Evolutionary conservation across 768 basidiomycete genomes (phyloP).

Genomic region (Mycena haematopus): DNA sequence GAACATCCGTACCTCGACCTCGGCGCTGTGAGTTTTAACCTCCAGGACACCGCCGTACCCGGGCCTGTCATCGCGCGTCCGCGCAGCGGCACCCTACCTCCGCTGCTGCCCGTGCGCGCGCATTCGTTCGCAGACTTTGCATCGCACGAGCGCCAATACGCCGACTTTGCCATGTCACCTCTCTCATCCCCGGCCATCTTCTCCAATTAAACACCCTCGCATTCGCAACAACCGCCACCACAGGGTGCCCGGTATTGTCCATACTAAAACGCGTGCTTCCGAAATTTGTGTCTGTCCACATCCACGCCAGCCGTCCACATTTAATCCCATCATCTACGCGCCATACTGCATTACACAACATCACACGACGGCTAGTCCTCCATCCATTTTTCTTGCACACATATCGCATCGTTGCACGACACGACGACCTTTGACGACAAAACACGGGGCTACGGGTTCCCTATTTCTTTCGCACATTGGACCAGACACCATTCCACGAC

Average conservation of each 20-base stretch:
- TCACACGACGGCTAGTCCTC: conserved; percentile 33
- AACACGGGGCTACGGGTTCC: conserved; percentile 25
- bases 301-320: conserved; percentile 27
- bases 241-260: conserved; percentile 19
- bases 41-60: conserved; percentile 41
- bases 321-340: conserved; percentile 15
- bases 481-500: conserved; percentile 27
- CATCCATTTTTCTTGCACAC: conserved; percentile 32
- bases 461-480: conserved; percentile 34
- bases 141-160: conserved; percentile 42
- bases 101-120: conserved; percentile 48
- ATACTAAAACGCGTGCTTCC: conserved; percentile 17
- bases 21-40: conserved; percentile 34
- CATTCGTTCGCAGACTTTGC: conserved; percentile 50
- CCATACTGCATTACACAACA: conserved; percentile 28
- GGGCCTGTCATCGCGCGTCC: conserved; percentile 37
- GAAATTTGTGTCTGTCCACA: conserved; percentile 23
- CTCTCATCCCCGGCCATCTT: conserved; percentile 41
- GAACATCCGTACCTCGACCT: conserved; percentile 39
- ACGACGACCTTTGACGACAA: conserved; percentile 38
- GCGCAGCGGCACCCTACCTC: conserved; percentile 36
- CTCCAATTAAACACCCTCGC: conserved; percentile 23
- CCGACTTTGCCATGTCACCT: conserved; percentile 48
- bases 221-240: conserved; percentile 16
- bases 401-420: conserved; percentile 47